Conservation (phyloP, 345 rosid genomes). For the Pugionium cornutum region DNA sequence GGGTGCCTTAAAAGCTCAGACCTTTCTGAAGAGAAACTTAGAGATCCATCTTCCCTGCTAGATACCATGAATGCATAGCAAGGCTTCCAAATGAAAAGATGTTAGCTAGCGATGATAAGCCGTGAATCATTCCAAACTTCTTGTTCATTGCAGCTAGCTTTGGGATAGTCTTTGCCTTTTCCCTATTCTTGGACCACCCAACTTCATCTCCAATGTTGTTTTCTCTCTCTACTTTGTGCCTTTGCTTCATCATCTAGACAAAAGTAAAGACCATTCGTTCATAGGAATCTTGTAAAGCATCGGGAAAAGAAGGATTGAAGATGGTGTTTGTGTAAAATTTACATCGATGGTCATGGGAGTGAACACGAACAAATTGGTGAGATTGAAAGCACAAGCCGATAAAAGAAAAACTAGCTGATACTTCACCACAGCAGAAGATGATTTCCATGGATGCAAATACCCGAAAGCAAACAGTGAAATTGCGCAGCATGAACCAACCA, state of each 20-base stretch:
- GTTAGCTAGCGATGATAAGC: conserved; percentile 89
- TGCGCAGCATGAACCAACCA: conserved; percentile 81
- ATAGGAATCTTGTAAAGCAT: background rate
- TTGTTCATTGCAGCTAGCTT: conserved; percentile 96
- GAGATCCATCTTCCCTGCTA: conserved; percentile 86
- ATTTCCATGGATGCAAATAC: conserved; percentile 90
- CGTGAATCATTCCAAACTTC: conserved; percentile 99
- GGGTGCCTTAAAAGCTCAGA: conserved; percentile 12
- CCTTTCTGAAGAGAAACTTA: conserved; percentile 34
- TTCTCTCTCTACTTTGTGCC: conserved; percentile 94
- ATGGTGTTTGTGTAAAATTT: conserved; percentile 9
- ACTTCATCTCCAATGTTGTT: conserved; percentile 71
- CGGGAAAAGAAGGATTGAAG: background rate
- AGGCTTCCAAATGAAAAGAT: conserved; percentile 90
- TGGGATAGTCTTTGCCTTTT: conserved; percentile 76
- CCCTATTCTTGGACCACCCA: conserved; percentile 88
- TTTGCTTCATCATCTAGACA: conserved; percentile 93
- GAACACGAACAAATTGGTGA: conserved; percentile 80
- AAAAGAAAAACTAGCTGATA: conserved; percentile 91
- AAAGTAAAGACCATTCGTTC: background rate
- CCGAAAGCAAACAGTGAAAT: conserved; percentile 68
- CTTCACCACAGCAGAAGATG: conserved; percentile 66
- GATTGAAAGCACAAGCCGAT: conserved; percentile 78
- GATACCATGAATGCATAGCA: conserved; percentile 96
- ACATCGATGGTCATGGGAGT: conserved; percentile 97